These are phyloP conservation scores for Ophiognomonia clavigignenti-juglandacearum DNA, from an alignment of 2,329 filamentous ascomycete genomes.

Conservation along the genomic window DNA sequence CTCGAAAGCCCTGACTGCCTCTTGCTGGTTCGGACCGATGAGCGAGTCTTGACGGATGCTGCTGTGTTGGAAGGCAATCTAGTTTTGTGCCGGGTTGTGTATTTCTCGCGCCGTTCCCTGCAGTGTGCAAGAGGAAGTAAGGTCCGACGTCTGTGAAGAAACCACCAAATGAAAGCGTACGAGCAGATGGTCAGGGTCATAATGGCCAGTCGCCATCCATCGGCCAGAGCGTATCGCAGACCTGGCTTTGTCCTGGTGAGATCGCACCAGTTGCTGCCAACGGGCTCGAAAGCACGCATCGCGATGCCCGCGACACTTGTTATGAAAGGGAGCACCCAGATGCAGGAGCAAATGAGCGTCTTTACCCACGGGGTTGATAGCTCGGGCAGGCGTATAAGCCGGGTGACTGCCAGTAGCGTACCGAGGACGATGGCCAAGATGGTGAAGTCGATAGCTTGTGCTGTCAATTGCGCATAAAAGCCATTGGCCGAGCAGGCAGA, in stretches of 20 bases:
- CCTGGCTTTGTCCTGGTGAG: constrained; percentile 30
- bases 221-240: constrained; percentile 37
- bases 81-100: background rate
- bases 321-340: constrained; percentile 35
- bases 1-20: background rate
- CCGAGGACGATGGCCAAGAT: constrained; percentile 40
- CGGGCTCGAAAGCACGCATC: constrained; percentile 26
- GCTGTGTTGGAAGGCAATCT: background rate
- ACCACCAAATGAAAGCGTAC: constrained; percentile 39
- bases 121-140: no score
- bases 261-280: constrained; percentile 41
- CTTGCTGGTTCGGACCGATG: background rate
- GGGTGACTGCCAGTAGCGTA: constrained; percentile 17
- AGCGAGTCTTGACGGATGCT: no score
- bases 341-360: constrained; percentile 29
- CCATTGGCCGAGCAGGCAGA: constrained; percentile 36
- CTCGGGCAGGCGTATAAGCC: constrained; percentile 27
- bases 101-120: background rate
- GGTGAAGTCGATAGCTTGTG: constrained; percentile 37
- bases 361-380: constrained; percentile 23
- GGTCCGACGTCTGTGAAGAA: constrained; percentile 19
- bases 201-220: constrained; percentile 40
- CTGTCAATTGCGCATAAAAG: constrained; percentile 39
- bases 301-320: constrained; percentile 28
- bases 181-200: constrained; percentile 34